Evolutionary conservation across 768 basidiomycete genomes (phyloP).

Genomic region (Amanita muscaria): DNA sequence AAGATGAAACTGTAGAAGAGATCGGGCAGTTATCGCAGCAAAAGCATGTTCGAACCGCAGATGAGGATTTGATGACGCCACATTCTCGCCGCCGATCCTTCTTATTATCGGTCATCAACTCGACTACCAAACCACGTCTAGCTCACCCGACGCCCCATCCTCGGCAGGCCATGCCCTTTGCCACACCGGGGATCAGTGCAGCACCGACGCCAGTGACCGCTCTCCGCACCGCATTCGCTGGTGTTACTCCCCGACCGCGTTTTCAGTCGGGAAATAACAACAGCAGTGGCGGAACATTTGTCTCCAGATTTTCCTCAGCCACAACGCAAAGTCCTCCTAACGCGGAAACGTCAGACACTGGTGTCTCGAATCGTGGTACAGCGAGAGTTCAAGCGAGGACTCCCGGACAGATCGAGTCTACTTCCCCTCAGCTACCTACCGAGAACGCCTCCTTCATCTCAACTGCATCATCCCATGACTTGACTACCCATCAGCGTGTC

Average conservation of each 20-base stretch:
- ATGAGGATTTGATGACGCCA: conserved; percentile 54
- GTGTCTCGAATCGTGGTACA: not conserved
- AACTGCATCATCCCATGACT: conserved; percentile 80
- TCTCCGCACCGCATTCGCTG: conserved; percentile 48
- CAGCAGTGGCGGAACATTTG: conserved; percentile 29
- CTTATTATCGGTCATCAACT: conserved; percentile 77
- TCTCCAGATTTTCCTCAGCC: conserved; percentile 34
- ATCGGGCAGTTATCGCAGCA: not conserved
- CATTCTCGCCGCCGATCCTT: conserved; percentile 70
- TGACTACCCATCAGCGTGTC: conserved; percentile 69
- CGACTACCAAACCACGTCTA: conserved; percentile 67
- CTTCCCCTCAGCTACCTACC: conserved; percentile 9
- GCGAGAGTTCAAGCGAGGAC: conserved; percentile 2
- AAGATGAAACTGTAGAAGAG: conserved; percentile 20
- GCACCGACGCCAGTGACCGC: conserved; percentile 22
- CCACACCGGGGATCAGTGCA: conserved; percentile 28
- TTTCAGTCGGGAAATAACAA: conserved; percentile 17
- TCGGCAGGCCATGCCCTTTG: conserved; percentile 24
- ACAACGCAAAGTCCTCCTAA: conserved; percentile 19
- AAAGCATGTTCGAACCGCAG: conserved; percentile 9
- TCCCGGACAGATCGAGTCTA: conserved; percentile 6
- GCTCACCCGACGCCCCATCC: conserved; percentile 45
- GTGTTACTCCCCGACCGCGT: conserved; percentile 55
- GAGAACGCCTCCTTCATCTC: conserved; percentile 58
- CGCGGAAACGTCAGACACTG: conserved; percentile 5